Percentiles rank a stretch among this genome's conserved stretches.
Evolutionary conservation across 768 basidiomycete species (phyloP).

Genomic region (Chalciporus pseudorubinellus): DNA sequence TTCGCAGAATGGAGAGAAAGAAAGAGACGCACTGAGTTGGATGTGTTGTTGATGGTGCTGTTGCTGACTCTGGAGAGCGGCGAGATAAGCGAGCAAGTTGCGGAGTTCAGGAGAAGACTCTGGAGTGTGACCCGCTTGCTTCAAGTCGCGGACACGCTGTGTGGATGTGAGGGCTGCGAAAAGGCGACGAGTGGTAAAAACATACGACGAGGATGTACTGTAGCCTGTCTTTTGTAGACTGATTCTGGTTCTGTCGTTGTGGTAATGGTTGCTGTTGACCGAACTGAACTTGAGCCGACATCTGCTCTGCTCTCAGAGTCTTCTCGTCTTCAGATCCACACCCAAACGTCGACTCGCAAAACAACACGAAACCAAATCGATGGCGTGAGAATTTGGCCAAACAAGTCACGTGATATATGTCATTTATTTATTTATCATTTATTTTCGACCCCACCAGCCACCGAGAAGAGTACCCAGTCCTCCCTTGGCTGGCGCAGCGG

Average conservation of each 20-base stretch:
- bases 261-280: conserved; percentile 13
- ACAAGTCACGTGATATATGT: conserved; percentile 2
- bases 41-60: conserved; percentile 28
- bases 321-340: conserved; percentile 10
- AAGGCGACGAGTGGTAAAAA: background rate
- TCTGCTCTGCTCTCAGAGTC: conserved; percentile 16
- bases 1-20: background rate
- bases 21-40: conserved; percentile 32
- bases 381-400: conserved; percentile 20
- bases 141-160: conserved; percentile 46
- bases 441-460: conserved; percentile 73
- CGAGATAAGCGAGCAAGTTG: conserved; percentile 39
- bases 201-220: conserved; percentile 22
- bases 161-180: background rate
- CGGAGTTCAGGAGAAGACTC: conserved; percentile 45
- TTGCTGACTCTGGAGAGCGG: conserved; percentile 28
- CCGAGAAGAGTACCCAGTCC: conserved; percentile 69
- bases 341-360: conserved; percentile 6
- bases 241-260: conserved; percentile 12
- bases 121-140: conserved; percentile 43
- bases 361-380: conserved; percentile 11
- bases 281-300: conserved; percentile 22
- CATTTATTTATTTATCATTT: conserved; percentile 2
- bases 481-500: conserved; percentile 41
- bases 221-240: conserved; percentile 29